A percentile compares a stretch with the other conserved stretches of the same genome.
These are phyloP conservation scores for Bjerkandera adusta DNA, from an alignment of 1,284 basidiomycete species.

Conservation along the genomic window DNA sequence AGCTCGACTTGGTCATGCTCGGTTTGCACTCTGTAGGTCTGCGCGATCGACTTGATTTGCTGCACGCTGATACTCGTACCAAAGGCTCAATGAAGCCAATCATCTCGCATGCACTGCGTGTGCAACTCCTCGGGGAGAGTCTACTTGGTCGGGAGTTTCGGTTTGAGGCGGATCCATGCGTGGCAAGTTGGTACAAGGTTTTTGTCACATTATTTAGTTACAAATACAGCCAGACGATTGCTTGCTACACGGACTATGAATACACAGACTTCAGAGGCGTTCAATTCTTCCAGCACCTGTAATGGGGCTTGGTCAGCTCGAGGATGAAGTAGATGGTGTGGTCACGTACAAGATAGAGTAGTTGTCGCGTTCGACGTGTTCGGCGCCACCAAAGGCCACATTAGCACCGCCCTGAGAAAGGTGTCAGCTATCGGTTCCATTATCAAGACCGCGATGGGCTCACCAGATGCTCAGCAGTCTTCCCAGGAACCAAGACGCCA, in stretches of 20 bases:
- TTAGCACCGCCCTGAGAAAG: conserved; percentile 39
- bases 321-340: conserved; percentile 3
- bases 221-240: too few relatives aligned
- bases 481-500: conserved; percentile 63
- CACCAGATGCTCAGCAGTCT: conserved; percentile 69
- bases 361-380: conserved; percentile 42
- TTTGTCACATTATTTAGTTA: too few relatives aligned
- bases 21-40: conserved; percentile 54
- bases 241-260: too few relatives aligned
- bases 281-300: conserved; percentile 16
- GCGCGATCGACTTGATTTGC: not conserved
- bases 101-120: conserved; percentile 56
- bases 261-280: too few relatives aligned
- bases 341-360: conserved; percentile 59
- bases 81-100: conserved; percentile 43
- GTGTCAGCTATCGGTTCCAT: conserved; percentile 17
- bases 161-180: too few relatives aligned
- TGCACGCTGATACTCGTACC: not conserved
- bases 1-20: conserved; percentile 42
- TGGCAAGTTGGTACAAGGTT: too few relatives aligned
- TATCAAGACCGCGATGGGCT: conserved; percentile 19
- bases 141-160: conserved; percentile 16
- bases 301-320: not conserved
- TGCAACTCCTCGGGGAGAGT: conserved; percentile 33
- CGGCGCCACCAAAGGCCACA: conserved; percentile 38